Percentiles rank a stretch among this genome's conserved stretches.
These are phyloP conservation scores for Colletotrichum cordylinicola DNA, from an alignment of 2,329 filamentous ascomycete species.

Conservation along the genomic window DNA sequence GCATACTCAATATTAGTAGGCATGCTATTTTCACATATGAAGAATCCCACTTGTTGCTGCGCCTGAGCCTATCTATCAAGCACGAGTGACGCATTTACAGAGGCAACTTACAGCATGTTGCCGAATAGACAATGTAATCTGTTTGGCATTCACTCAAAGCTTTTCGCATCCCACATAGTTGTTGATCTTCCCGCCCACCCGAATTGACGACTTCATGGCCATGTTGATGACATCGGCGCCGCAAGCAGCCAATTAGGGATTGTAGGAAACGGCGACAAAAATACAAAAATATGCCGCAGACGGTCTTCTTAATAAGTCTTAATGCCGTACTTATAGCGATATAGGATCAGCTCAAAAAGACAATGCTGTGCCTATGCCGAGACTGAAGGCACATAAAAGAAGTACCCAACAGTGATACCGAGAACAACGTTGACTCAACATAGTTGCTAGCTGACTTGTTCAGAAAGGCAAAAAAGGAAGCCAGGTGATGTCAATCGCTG, in stretches of 20 bases:
- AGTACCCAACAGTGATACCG: too few species aligned
- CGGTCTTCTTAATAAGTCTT: background rate
- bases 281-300: too few species aligned
- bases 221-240: accelerated
- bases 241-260: accelerated
- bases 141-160: accelerated
- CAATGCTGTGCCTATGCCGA: too few species aligned
- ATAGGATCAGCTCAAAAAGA: too few species aligned
- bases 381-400: too few species aligned
- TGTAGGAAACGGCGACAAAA: background rate
- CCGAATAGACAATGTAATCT: accelerated
- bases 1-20: accelerated
- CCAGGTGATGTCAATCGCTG: conserved; percentile 2
- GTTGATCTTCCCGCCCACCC: too few species aligned
- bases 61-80: accelerated
- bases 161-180: background rate
- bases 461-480: background rate
- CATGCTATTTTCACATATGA: background rate
- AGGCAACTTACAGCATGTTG: accelerated
- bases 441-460: too few species aligned
- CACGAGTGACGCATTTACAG: background rate
- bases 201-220: background rate
- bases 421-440: background rate
- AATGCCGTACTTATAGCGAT: too few species aligned
- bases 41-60: accelerated